These are phyloP conservation scores for Cladosporium austrohemisphaericum DNA, from an alignment of 2,329 filamentous ascomycete genomes.

Conservation along the genomic window DNA sequence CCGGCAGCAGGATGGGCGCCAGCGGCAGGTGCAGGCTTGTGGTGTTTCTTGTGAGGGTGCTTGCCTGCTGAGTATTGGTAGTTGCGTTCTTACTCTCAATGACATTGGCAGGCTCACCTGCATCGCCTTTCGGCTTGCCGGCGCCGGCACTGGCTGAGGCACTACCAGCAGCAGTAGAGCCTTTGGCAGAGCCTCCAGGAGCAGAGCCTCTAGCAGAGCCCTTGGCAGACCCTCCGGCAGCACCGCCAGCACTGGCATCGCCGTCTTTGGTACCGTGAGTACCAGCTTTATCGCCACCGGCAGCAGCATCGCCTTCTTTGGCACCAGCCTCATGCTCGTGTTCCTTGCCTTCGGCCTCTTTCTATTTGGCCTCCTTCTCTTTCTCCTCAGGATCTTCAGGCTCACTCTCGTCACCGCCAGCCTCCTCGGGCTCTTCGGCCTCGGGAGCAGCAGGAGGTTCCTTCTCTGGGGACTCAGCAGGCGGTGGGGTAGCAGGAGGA, in stretches of 20 bases:
- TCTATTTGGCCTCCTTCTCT: neutral
- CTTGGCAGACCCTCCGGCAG: neutral
- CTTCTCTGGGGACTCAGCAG: neutral
- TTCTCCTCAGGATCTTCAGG: neutral
- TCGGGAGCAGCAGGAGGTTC: neutral
- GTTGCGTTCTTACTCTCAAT: neutral
- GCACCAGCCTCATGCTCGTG: neutral
- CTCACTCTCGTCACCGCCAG: neutral
- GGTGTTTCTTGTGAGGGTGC: slow-evolving; percentile 5
- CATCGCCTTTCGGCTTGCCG: slow-evolving; percentile 1
- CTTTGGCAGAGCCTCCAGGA: neutral
- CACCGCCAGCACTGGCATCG: neutral
- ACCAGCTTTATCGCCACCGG: neutral
- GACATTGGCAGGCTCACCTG: neutral
- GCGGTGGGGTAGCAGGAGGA: neutral
- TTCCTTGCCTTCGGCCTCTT: neutral
- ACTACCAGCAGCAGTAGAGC: neutral
- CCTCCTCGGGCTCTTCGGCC: neutral
- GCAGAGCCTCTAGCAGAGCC: neutral
- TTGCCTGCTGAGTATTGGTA: neutral
- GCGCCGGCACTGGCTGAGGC: neutral
- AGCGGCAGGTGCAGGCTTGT: neutral
- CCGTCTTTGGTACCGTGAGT: neutral
- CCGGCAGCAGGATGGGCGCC: neutral
- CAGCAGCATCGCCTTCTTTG: neutral